Percentiles rank a stretch among this genome's conserved stretches.
phyloP scores from a whole-genome alignment of 352 stramenopile species.

The Phytophthora cajani region DNA sequence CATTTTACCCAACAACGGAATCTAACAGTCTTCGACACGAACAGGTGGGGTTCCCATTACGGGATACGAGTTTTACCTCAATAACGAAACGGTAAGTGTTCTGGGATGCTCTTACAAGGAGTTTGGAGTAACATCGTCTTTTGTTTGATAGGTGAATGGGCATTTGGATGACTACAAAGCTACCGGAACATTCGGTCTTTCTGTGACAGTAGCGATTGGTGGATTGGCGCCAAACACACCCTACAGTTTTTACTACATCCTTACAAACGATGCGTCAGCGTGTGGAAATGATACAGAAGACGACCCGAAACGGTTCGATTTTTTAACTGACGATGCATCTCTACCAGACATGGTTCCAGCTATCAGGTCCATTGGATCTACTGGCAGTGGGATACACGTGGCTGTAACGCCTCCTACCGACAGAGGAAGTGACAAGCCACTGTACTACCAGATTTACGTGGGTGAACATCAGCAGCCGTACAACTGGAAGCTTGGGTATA shows the following conservation, averaged over 20 bases:
- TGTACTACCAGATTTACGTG: constrained; percentile 71
- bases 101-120: no score
- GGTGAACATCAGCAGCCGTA: constrained; percentile 9
- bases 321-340: constrained; percentile 35
- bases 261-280: constrained; percentile 58
- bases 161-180: constrained; percentile 1
- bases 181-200: constrained; percentile 43
- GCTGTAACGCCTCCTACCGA: constrained; percentile 52
- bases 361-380: constrained; percentile 48
- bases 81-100: no score
- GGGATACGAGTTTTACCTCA: constrained; percentile 47
- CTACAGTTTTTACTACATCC: constrained; percentile 53
- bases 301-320: constrained; percentile 11
- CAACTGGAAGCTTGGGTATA: constrained; percentile 55
- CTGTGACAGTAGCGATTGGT: constrained; percentile 57
- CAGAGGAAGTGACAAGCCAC: constrained; percentile 31
- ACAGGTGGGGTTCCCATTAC: constrained; percentile 42
- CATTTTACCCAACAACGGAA: not conserved
- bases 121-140: not conserved
- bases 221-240: constrained; percentile 39
- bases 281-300: constrained; percentile 27
- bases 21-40: not conserved
- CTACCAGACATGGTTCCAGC: constrained; percentile 28
- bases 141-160: constrained; percentile 32
- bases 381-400: constrained; percentile 59